phyloP scores from a whole-genome alignment of 306 rosid species.

The Lagenaria siceraria region DNA sequence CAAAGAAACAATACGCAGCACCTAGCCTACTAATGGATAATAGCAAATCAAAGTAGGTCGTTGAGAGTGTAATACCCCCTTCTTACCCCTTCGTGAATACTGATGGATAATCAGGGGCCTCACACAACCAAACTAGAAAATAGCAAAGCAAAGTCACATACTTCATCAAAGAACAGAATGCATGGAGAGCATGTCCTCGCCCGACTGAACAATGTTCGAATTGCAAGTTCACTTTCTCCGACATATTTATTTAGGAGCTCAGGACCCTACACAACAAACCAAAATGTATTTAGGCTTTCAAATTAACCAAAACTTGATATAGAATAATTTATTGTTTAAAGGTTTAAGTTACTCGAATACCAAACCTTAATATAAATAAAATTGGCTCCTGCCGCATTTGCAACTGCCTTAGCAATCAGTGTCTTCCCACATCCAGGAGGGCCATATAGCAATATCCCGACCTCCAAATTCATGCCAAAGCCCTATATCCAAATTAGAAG shows the following conservation, averaged over 20 bases:
- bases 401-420: constrained; percentile 79
- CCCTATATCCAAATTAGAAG: constrained; percentile 26
- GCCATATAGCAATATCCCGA: constrained; percentile 57
- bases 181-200: constrained; percentile 83
- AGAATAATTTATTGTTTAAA: background rate
- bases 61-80: too few species aligned
- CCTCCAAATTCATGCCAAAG: constrained; percentile 44
- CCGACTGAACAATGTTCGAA: constrained; percentile 50
- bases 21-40: too few species aligned
- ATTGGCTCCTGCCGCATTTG: constrained; percentile 82
- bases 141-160: constrained; percentile 19
- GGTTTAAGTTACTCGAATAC: background rate
- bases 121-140: background rate
- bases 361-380: constrained; percentile 62
- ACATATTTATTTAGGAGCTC: constrained; percentile 71
- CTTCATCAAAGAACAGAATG: constrained; percentile 78
- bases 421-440: constrained; percentile 97
- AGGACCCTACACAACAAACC: constrained; percentile 45
- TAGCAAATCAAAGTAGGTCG: too few species aligned
- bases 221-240: constrained; percentile 70
- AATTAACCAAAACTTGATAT: background rate
- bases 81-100: too few species aligned
- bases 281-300: background rate
- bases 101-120: too few species aligned
- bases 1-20: too few species aligned